Evolutionary conservation across 2,329 filamentous ascomycete species (phyloP), one percentile per base, ranked within the genome.

Genomic region (Claviceps arundinis): DNA sequence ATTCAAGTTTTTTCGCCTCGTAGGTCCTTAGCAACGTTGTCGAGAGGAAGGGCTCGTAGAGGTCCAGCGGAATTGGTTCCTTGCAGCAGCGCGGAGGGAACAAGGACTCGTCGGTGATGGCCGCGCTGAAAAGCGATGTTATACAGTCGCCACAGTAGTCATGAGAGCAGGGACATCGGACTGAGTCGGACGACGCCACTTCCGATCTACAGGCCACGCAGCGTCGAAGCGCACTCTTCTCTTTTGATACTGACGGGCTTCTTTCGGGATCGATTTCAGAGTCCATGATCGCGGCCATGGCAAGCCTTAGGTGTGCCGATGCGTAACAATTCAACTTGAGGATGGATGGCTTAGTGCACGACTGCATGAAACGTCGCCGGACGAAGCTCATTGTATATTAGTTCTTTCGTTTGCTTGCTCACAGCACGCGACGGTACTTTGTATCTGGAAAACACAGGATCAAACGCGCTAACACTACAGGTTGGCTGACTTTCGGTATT

Each of bases 81-180:
- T 57, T 53, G 58, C 78, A 81, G 62, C 78, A 82, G 1, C 68
- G 67, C 0, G 78, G 77, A 0, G 78, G 79, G 52, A 79, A 82
- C 0, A 77, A 58, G 0, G 70, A 65, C 52, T 81, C 74, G 54
- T 80, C 74, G 0, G 53, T 62, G 22, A 75, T 65, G 0, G 74
- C 66, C 0, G 59, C 51, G 1, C 54, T n/a, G 59, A 81, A 76
- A 0, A 80, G 67, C 0, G 55, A 52, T 2, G 58, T 57, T 0
- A 82, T 56, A 57, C 80, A 82, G 1, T 55, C 55, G 0, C 60
- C 59, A 56, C 79, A 83, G 60, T 80, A 82, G 2, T 69, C 58
- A 55, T 82, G 75, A 0, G 51, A 52, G 54, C 57, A 58, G 13
- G 54, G 54, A 22, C 47, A 52, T 9, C 43, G 22, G 14, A 50